phyloP scores from a whole-genome alignment of 2,329 filamentous ascomycete species.

The Trematosphaeria pertusa region DNA sequence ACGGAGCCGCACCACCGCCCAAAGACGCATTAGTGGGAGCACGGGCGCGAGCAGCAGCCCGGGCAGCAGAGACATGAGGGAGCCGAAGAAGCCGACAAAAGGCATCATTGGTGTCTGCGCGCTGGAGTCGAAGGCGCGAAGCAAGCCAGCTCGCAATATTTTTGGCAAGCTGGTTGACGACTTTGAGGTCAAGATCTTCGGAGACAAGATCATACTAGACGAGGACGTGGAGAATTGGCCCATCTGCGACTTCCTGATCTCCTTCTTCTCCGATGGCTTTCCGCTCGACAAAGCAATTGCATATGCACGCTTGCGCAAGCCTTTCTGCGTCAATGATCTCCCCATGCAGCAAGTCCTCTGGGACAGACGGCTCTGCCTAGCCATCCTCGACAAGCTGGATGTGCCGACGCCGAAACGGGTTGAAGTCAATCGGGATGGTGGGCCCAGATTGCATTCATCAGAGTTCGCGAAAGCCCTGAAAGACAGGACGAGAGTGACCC shows the following conservation, averaged over 20 bases:
- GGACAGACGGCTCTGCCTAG: slow-evolving; percentile 90
- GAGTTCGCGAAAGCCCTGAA: slow-evolving; percentile 83
- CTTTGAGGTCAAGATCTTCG: slow-evolving; percentile 97
- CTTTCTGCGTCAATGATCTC: slow-evolving; percentile 96
- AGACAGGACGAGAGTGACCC: slow-evolving; percentile 76
- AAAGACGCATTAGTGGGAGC: slow-evolving; percentile 81
- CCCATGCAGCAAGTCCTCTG: slow-evolving; percentile 97
- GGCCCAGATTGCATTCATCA: slow-evolving; percentile 76
- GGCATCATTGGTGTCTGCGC: slow-evolving; percentile 91
- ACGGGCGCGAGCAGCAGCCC: slow-evolving; percentile 83
- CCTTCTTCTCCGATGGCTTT: slow-evolving; percentile 98
- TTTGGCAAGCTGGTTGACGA: slow-evolving; percentile 90
- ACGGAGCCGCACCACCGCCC: slow-evolving; percentile 60
- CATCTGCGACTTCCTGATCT: slow-evolving; percentile 94
- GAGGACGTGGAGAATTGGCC: slow-evolving; percentile 98
- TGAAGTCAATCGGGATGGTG: slow-evolving; percentile 92
- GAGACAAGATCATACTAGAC: slow-evolving; percentile 97
- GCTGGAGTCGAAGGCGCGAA: slow-evolving; percentile 92
- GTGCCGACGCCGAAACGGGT: slow-evolving; percentile 88
- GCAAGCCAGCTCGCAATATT: slow-evolving; percentile 96
- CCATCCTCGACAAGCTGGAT: slow-evolving; percentile 84
- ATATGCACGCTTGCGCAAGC: slow-evolving; percentile 90
- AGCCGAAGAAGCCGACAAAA: slow-evolving; percentile 56
- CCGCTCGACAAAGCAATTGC: slow-evolving; percentile 96
- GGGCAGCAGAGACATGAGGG: slow-evolving; percentile 62